phyloP scores from a whole-genome alignment of 192 early-diverging fungal species.

The Backusella luteola region DNA sequence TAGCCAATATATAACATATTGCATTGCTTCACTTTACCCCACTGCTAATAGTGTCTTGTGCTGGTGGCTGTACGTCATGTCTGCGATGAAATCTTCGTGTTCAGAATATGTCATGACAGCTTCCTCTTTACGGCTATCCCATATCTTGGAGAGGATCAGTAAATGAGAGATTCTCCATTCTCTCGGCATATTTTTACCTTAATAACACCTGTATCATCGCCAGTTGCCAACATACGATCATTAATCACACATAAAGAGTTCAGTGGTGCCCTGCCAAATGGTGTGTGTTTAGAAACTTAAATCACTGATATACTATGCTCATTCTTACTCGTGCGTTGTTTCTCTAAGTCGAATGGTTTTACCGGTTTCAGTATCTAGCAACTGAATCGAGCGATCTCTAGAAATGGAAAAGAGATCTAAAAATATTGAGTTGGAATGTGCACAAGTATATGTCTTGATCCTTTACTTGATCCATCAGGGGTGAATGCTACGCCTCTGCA shows the following conservation, averaged over 20 bases:
- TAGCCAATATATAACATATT: neutral
- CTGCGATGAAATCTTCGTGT: conserved; percentile 92
- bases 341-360: conserved; percentile 62
- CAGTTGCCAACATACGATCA: conserved; percentile 82
- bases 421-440: neutral
- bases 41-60: conserved; percentile 81
- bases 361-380: conserved; percentile 75
- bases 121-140: conserved; percentile 84
- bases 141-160: conserved; percentile 51
- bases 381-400: conserved; percentile 79
- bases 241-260: conserved; percentile 73
- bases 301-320: neutral
- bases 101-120: conserved; percentile 77
- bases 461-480: conserved; percentile 65
- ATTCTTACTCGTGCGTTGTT: conserved; percentile 77
- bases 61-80: conserved; percentile 67
- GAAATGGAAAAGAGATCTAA: conserved; percentile 50
- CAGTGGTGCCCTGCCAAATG: conserved; percentile 61
- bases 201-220: conserved; percentile 89
- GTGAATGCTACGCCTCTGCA: conserved; percentile 83
- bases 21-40: conserved; percentile 35
- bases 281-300: neutral
- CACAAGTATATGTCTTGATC: neutral
- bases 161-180: neutral
- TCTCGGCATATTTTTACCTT: conserved; percentile 48